A percentile compares a stretch with the other conserved stretches of the same genome.
Conservation (phyloP, 148 eudicot species). For the Rhododendron ferrugineum region DNA sequence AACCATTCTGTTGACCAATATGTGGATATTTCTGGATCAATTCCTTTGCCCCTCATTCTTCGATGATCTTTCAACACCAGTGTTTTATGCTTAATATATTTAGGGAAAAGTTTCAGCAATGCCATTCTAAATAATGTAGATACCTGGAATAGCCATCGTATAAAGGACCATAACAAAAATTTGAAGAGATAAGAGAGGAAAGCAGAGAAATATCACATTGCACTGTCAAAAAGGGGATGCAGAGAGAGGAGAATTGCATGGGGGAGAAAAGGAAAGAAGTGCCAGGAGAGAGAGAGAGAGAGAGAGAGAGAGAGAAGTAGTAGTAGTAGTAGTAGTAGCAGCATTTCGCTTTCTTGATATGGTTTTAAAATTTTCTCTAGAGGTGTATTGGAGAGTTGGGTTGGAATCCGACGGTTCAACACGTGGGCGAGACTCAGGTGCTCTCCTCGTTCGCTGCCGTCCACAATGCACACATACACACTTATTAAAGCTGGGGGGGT, state of each 20-base stretch:
- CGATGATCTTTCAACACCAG: not conserved
- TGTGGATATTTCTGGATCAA: not conserved
- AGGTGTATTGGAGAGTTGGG: not conserved
- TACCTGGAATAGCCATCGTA: not conserved
- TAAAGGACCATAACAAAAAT: not conserved
- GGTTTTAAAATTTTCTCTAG: not conserved
- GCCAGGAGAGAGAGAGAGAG: not conserved
- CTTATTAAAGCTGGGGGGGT: not conserved
- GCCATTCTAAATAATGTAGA: not conserved
- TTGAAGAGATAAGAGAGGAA: not conserved
- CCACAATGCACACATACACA: not conserved
- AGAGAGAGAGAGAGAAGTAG: not conserved
- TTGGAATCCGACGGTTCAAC: not conserved
- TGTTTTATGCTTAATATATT: not conserved
- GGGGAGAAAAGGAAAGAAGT: not conserved
- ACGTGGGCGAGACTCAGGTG: not conserved
- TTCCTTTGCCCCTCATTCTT: not conserved
- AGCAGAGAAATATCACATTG: not conserved
- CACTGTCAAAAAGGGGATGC: not conserved
- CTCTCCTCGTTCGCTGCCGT: not conserved
- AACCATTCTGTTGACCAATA: not conserved
- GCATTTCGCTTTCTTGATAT: not conserved
- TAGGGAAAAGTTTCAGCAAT: not conserved
- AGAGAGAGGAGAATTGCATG: not conserved
- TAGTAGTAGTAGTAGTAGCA: not conserved